Base-by-base conservation (phyloP, 2,329 filamentous ascomycete genomes). In the Penicillium sp. region DNA sequence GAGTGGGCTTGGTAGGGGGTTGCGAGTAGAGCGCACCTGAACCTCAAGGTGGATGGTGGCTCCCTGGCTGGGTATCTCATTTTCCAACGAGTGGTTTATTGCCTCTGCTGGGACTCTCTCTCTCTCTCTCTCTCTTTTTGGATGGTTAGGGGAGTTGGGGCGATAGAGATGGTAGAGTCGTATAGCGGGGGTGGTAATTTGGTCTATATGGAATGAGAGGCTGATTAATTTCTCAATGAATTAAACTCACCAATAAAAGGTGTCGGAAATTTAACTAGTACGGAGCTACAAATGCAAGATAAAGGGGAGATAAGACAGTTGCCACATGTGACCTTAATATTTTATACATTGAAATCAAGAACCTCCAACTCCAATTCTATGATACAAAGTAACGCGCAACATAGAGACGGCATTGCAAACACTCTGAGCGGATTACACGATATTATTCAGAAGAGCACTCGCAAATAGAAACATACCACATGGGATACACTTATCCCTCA, bases 41-140 rank as follows among this genome's bases (percentile, higher is more conserved):
- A 61, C 58, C 61, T 67, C 64, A 62, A 26, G 48, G 37, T 64
- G 53, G 57, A 68, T 59, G 60, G 58, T 51, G 62, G 62, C 57
- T 54, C 54, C 56, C 56, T 55, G 36, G 53, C 51, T 71, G 59
- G 58, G 59, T 63, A 56, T 69, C 54, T 67, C 72, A 74, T 74
- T 67, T 67, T 73, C 62, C 63, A 66, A 62, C 64, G 53, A 53
- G 59, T 52, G 56, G 16, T 43, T 17, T 35, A 37, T 57, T n/a
- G 44, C 49, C 42, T 52, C 30, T 44, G 52, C 41, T 35, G 36
- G 35, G 30, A 46, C 50, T 43, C 46, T 19, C 40, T 38, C 44
- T 22, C 45, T n/a, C n/a, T n/a, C n/a, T n/a, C 50, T 43, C 46
- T 19, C 40, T 38, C 44, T 22, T 42, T 9, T 17, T 43, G 26